Percentiles rank a stretch among this genome's conserved stretches.
These are phyloP conservation scores for Chloropicon primus DNA, from an alignment of 139 green algal genomes.

Conservation along the genomic window DNA sequence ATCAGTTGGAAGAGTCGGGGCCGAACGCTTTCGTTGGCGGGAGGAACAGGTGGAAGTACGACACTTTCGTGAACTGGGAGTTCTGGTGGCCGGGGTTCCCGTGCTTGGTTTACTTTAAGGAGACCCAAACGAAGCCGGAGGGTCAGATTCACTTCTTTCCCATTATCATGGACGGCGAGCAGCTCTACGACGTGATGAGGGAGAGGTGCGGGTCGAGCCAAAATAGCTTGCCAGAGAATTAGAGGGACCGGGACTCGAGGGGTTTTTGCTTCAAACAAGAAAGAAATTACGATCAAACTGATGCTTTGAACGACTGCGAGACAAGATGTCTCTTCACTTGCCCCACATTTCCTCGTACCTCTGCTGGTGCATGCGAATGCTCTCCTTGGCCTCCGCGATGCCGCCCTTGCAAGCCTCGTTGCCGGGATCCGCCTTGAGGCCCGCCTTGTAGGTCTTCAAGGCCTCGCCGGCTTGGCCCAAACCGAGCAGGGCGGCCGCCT, in stretches of 20 bases:
- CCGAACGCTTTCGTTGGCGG: slow-evolving; percentile 80
- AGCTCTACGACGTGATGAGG: slow-evolving; percentile 28
- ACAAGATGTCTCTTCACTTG: not conserved
- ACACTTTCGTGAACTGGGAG: slow-evolving; percentile 65
- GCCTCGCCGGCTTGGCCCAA: slow-evolving; percentile 21
- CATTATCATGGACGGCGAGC: slow-evolving; percentile 75
- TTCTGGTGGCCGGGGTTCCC: slow-evolving; percentile 47
- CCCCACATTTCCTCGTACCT: slow-evolving; percentile 20
- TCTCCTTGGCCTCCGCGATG: slow-evolving; percentile 7
- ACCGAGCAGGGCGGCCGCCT: slow-evolving; percentile 26
- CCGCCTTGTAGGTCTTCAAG: slow-evolving; percentile 18
- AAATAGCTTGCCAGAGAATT: not conserved
- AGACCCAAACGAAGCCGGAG: slow-evolving; percentile 93
- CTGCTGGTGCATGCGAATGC: slow-evolving; percentile 2
- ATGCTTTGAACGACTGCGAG: too few relatives aligned
- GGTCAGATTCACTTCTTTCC: slow-evolving; percentile 92
- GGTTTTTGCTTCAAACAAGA: too few relatives aligned
- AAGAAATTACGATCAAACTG: too few relatives aligned
- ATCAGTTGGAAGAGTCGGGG: slow-evolving; percentile 35
- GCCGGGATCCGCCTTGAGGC: slow-evolving; percentile 8
- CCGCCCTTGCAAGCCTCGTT: not conserved
- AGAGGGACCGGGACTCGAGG: too few relatives aligned
- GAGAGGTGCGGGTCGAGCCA: not conserved
- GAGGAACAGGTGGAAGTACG: slow-evolving; percentile 64
- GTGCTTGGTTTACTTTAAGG: slow-evolving; percentile 67